Conservation (phyloP, 441 rosid species). For the Codiaeum variegatum region DNA sequence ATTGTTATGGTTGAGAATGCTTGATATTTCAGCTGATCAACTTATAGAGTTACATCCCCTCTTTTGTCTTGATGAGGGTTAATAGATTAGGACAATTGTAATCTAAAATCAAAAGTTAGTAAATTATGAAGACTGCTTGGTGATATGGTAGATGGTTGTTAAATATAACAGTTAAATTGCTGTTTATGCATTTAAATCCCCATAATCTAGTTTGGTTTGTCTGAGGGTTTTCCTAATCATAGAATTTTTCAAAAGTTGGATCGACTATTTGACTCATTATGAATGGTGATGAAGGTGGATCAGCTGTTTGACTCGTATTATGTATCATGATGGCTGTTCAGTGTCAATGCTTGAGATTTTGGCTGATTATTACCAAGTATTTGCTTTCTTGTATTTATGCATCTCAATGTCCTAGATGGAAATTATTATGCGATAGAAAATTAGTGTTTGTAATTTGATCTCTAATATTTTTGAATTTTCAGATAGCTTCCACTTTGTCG, state of each 20-base stretch:
- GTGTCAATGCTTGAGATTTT: not conserved
- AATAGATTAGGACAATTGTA: not conserved
- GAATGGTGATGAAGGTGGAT: slow-evolving; percentile 2
- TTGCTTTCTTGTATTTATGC: not conserved
- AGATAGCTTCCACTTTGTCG: not conserved
- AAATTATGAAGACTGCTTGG: not conserved
- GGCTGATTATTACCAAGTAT: not conserved
- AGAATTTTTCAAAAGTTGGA: not conserved
- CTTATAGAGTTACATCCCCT: not conserved
- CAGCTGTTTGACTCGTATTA: not conserved
- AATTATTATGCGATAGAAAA: not conserved
- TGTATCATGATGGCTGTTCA: not conserved
- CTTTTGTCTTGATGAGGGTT: not conserved
- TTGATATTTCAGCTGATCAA: not conserved
- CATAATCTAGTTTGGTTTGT: not conserved
- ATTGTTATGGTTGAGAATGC: not conserved
- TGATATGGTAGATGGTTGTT: not conserved
- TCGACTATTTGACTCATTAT: not conserved
- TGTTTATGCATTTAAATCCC: not conserved
- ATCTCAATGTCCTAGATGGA: not conserved
- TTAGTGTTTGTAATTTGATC: not conserved
- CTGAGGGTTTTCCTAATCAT: not conserved
- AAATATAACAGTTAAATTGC: not conserved
- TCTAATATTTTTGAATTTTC: slow-evolving; percentile 10
- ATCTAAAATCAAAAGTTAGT: not conserved